Evolutionary conservation across 768 basidiomycete genomes (phyloP), one percentile per base, ranked within the genome.

Genomic region (Leccinum imitatum): DNA sequence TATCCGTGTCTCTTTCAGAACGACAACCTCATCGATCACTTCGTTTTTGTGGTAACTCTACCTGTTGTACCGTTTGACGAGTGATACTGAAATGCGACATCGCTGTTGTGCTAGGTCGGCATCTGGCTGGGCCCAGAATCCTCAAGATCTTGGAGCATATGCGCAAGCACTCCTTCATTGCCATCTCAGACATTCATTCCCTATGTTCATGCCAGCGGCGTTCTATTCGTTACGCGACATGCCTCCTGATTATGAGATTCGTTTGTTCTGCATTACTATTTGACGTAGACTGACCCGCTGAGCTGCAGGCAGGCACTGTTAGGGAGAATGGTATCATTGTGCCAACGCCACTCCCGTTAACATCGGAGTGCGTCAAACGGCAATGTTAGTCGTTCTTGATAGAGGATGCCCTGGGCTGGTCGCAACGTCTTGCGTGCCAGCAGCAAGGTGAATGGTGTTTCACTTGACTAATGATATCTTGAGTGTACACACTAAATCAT

Each of bases 151-250:
- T 55, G 81, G 97, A 65, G 91, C 95, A 10, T 98, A 98, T 69
- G 92, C 97, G 2, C 95, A 98, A 75, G 89, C 89, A 5, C 77
- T 99, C 35, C 80, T 98, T 91, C 95, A 8, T 73, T 98, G 51
- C 97, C 96, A 0, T 88, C 93, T 3, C 93, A 98, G 78, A 75
- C 89, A 9, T 83, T 98, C 54, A 81, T 98, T 58, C 93, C 97
- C 0, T 98, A 97, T 74, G 84, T 98, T 65, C 92, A 98, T 76
- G 94, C 96, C 4, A 84, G 31, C 11, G 31, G 11, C 84, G 13
- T 97, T 98, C 82, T 98, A 95, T 77, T 90, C 93, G 4, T 77
- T 99, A 62, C 95, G 98, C 77, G 95, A 89, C 71, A 99, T 99
- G 95, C 84, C 89, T 13, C 85, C 90, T 21, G 93, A 96, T 39